These are phyloP conservation scores for Acmispon strigosus DNA, from an alignment of 306 rosid genomes.

Conservation along the genomic window DNA sequence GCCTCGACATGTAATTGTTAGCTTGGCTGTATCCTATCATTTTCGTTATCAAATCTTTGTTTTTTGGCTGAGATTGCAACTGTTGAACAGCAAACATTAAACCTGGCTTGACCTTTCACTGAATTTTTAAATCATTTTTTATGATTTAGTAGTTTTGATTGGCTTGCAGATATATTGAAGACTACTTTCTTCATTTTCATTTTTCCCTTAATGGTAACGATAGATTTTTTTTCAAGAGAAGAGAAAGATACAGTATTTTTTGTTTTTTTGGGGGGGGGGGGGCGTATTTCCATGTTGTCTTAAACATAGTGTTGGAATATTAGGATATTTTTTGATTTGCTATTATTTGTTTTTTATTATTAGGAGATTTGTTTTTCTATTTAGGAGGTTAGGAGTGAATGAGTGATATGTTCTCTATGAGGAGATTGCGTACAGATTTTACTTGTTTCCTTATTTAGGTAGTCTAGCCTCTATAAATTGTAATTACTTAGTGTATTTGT, in stretches of 20 bases:
- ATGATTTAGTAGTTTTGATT: slow-evolving; percentile 2
- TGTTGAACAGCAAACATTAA: background rate
- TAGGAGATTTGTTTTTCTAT: no score
- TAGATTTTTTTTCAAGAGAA: background rate
- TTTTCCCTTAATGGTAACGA: background rate
- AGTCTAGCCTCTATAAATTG: no score
- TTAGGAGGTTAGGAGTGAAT: no score
- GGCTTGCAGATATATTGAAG: background rate
- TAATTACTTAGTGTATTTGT: no score
- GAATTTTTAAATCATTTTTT: background rate
- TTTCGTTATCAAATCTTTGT: background rate
- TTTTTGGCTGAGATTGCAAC: background rate
- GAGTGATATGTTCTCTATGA: no score
- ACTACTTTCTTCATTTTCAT: background rate
- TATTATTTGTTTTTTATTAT: no score
- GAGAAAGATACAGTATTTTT: background rate
- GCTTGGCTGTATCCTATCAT: background rate
- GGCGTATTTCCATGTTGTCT: background rate
- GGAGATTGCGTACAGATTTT: no score
- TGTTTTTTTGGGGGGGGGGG: background rate
- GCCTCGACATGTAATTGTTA: slow-evolving; percentile 1
- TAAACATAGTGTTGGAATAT: no score
- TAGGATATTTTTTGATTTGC: no score
- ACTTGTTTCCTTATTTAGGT: no score
- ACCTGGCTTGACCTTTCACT: slow-evolving; percentile 1